Percentiles rank a stretch among this genome's conserved stretches.
These are phyloP conservation scores for Saitozyma podzolica DNA, from an alignment of 768 basidiomycete species.

Conservation along the genomic window DNA sequence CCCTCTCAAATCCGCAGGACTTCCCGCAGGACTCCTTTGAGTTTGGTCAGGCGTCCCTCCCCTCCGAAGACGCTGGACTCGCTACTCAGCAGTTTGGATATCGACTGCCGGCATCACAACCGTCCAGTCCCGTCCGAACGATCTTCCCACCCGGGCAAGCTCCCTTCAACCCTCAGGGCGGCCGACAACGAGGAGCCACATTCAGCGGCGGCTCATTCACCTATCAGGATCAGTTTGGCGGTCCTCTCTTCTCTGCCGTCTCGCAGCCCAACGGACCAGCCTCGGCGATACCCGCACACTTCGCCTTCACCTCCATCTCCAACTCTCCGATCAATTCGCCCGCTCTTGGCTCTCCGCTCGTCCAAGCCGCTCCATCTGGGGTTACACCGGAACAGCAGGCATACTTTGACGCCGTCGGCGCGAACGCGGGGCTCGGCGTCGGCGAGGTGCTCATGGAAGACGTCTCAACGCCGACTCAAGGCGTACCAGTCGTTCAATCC, in stretches of 20 bases:
- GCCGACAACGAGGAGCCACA: conserved; percentile 46
- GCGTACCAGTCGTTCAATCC: conserved; percentile 1
- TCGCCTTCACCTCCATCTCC: conserved; percentile 31
- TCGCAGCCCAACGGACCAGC: not conserved
- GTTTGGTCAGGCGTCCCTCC: conserved; percentile 28
- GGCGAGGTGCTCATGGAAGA: conserved; percentile 38
- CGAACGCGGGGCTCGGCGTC: conserved; percentile 13
- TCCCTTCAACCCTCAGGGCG: conserved; percentile 29
- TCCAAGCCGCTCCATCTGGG: conserved; percentile 16
- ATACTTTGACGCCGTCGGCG: conserved; percentile 6
- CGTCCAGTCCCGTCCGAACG: conserved; percentile 40
- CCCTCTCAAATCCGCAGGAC: conserved; percentile 15
- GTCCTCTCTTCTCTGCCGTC: conserved; percentile 3
- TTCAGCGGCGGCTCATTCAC: conserved; percentile 42
- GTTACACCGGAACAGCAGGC: conserved; percentile 4
- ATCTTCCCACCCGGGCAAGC: conserved; percentile 31
- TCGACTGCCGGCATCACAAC: conserved; percentile 45
- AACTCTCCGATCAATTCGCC: conserved; percentile 25
- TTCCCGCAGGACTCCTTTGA: conserved; percentile 40
- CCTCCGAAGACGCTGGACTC: conserved; percentile 15
- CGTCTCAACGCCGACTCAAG: conserved; percentile 31
- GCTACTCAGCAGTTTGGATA: conserved; percentile 25
- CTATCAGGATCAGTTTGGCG: conserved; percentile 28
- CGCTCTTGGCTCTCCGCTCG: conserved; percentile 28
- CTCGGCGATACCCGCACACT: conserved; percentile 39